These are phyloP conservation scores for Wallacemonas sp. DNA, from an alignment of 208 protist species.

Conservation along the genomic window DNA sequence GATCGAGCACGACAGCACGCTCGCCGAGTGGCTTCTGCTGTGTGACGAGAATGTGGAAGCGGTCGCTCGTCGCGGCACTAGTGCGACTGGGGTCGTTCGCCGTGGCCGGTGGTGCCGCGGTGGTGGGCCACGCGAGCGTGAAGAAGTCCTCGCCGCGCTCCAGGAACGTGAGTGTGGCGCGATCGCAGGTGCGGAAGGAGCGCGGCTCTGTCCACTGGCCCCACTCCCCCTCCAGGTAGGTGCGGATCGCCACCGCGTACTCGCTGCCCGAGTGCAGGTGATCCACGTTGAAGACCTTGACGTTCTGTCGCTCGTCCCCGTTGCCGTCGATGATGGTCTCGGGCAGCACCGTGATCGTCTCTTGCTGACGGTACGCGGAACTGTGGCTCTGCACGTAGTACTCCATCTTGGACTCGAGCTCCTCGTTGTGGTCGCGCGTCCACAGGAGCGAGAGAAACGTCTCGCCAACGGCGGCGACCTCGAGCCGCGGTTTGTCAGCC, in stretches of 20 bases:
- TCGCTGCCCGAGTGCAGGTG: slow-evolving; percentile 61
- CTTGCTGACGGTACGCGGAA: slow-evolving; percentile 53
- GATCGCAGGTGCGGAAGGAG: slow-evolving; percentile 52
- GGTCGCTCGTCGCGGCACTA: neutral
- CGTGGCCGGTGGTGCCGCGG: no score
- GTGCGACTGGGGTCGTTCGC: neutral
- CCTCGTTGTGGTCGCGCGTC: slow-evolving; percentile 49
- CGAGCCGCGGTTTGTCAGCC: slow-evolving; percentile 47
- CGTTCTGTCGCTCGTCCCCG: slow-evolving; percentile 10
- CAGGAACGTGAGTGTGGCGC: slow-evolving; percentile 45
- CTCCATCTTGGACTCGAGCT: slow-evolving; percentile 67
- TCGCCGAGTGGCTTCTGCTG: slow-evolving; percentile 30
- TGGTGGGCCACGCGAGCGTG: slow-evolving; percentile 59
- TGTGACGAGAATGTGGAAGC: slow-evolving; percentile 50
- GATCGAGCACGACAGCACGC: slow-evolving; percentile 50
- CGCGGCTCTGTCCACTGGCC: slow-evolving; percentile 82
- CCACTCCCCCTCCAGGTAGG: slow-evolving; percentile 79
- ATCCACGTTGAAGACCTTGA: slow-evolving; percentile 63
- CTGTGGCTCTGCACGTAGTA: slow-evolving; percentile 58
- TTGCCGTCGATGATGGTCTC: slow-evolving; percentile 9
- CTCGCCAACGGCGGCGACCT: slow-evolving; percentile 64
- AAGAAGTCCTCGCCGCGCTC: slow-evolving; percentile 92
- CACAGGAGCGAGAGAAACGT: slow-evolving; percentile 81
- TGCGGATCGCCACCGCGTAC: slow-evolving; percentile 72
- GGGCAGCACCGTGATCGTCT: slow-evolving; percentile 27